Conservation (phyloP, 495 filamentous ascomycete genomes). For the Melanomma pulvis-pyrius region DNA sequence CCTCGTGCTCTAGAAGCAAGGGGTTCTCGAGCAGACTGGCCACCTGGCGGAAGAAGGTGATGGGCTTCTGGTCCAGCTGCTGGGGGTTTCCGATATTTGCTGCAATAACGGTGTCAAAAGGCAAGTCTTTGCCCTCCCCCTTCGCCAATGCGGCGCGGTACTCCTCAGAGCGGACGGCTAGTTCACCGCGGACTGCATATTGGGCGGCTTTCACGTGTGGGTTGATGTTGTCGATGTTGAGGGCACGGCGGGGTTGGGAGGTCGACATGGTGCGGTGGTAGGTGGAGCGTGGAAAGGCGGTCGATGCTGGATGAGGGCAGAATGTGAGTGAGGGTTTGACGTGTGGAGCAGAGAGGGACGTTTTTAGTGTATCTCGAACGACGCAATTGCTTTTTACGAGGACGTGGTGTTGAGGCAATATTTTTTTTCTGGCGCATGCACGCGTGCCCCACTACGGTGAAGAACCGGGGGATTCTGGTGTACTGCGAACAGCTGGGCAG, state of each 20-base stretch:
- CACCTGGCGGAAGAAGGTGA: constrained; percentile 98
- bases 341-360: constrained; percentile 4
- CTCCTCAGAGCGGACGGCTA: constrained; percentile 86
- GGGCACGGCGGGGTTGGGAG: constrained; percentile 56
- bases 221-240: constrained; percentile 90
- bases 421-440: constrained; percentile 23
- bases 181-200: constrained; percentile 95
- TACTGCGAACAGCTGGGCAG: not conserved
- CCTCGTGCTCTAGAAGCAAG: constrained; percentile 72
- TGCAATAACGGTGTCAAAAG: constrained; percentile 87
- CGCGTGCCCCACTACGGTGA: constrained; percentile 35
- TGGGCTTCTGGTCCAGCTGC: constrained; percentile 97
- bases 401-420: constrained; percentile 27
- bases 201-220: constrained; percentile 78
- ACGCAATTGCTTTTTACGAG: constrained; percentile 31
- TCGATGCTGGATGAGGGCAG: not conserved
- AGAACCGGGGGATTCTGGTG: not conserved
- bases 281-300: not conserved
- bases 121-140: constrained; percentile 63
- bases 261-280: constrained; percentile 59
- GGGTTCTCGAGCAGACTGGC: constrained; percentile 94
- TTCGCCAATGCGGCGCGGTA: constrained; percentile 72
- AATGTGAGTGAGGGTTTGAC: constrained; percentile 11
- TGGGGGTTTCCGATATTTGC: constrained; percentile 99
- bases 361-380: constrained; percentile 13